phyloP scores from a whole-genome alignment of 2,329 filamentous ascomycete genomes.

The Leptosphaerulina australis region DNA sequence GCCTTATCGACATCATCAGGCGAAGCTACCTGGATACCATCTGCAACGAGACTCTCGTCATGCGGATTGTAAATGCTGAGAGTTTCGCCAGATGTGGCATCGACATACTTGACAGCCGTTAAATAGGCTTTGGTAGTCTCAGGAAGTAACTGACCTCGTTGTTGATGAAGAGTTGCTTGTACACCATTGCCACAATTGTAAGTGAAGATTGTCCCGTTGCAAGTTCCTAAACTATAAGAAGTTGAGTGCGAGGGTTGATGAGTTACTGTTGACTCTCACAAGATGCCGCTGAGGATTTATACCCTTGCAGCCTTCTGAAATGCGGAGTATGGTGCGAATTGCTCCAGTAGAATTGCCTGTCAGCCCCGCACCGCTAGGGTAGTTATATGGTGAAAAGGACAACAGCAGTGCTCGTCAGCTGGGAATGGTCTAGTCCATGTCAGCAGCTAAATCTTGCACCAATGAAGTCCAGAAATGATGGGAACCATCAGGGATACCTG shows the following conservation, averaged over 20 bases:
- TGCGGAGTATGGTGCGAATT: not conserved
- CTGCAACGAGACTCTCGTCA: conserved; percentile 31
- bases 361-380: conserved; percentile 1
- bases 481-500: not conserved
- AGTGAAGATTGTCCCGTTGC: no score
- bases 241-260: no score
- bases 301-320: not conserved
- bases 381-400: not conserved
- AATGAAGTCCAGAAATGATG: not conserved
- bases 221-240: no score
- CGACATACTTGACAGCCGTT: conserved; percentile 25
- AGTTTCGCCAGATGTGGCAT: conserved; percentile 29
- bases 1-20: conserved; percentile 35
- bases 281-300: not conserved
- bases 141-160: conserved; percentile 29
- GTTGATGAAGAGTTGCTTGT: conserved; percentile 35
- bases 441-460: not conserved
- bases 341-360: not conserved
- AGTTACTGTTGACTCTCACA: no score
- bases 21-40: conserved; percentile 31
- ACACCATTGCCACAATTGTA: conserved; percentile 15
- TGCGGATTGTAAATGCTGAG: conserved; percentile 34
- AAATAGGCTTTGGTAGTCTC: not conserved
- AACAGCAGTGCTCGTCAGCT: not conserved
- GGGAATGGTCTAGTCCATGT: not conserved